Evolutionary conservation across 305 asterid genomes (phyloP).

Genomic region (Solanum hybrid): DNA sequence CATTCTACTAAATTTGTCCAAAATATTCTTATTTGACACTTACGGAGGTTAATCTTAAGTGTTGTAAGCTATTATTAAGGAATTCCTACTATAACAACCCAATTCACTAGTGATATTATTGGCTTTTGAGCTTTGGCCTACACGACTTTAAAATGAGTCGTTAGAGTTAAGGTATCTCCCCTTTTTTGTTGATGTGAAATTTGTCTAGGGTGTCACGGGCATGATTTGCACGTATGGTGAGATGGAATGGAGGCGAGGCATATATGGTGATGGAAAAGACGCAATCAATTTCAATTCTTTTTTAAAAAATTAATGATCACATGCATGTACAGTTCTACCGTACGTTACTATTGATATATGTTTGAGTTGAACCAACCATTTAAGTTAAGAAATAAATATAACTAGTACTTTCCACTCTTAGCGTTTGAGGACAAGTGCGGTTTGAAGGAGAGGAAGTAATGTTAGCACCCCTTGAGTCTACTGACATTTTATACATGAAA

Average conservation of each 20-base stretch:
- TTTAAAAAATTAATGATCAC: neutral
- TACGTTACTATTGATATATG: neutral
- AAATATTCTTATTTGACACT: neutral
- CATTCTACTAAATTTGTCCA: neutral
- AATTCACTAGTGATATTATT: neutral
- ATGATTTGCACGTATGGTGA: neutral
- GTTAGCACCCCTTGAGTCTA: neutral
- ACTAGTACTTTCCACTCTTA: neutral
- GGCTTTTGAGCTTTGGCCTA: neutral
- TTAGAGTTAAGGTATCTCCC: neutral
- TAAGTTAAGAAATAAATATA: neutral
- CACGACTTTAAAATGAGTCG: neutral
- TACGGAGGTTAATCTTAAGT: neutral
- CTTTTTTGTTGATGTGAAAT: neutral
- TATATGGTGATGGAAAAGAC: neutral
- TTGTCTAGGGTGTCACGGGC: neutral
- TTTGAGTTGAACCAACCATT: neutral
- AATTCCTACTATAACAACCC: neutral
- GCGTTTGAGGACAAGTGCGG: neutral
- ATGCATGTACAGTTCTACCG: neutral
- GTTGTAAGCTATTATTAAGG: neutral
- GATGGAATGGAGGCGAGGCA: neutral
- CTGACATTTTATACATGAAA: too few relatives aligned
- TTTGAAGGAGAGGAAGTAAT: neutral
- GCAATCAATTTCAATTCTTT: too few relatives aligned